Evolutionary conservation across 352 stramenopile genomes (phyloP).

Genomic region (Phytophthora palmivora): DNA sequence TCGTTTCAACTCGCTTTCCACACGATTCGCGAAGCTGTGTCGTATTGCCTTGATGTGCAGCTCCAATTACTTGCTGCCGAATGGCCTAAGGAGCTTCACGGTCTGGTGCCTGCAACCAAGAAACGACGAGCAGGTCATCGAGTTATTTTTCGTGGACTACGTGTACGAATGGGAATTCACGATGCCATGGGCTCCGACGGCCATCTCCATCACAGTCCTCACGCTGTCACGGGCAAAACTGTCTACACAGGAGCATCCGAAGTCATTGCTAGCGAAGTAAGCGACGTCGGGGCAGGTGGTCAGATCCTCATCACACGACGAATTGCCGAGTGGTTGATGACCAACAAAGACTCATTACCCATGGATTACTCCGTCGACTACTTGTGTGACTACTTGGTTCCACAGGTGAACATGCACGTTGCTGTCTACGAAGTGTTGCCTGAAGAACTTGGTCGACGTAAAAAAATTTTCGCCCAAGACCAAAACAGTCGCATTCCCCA

Average conservation of each 20-base stretch:
- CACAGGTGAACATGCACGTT: constrained; percentile 43
- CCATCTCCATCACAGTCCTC: constrained; percentile 40
- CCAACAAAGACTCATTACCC: constrained; percentile 43
- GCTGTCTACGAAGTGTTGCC: constrained; percentile 46
- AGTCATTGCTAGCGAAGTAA: constrained; percentile 58
- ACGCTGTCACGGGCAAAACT: constrained; percentile 59
- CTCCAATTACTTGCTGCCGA: constrained; percentile 55
- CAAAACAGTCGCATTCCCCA: constrained; percentile 40
- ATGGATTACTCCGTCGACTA: constrained; percentile 44
- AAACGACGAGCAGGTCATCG: constrained; percentile 42
- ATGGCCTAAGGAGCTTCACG: constrained; percentile 71
- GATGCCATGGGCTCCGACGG: constrained; percentile 48
- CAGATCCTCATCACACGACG: constrained; percentile 60
- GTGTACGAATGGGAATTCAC: constrained; percentile 64
- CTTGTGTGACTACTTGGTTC: constrained; percentile 45
- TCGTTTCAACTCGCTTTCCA: constrained; percentile 80
- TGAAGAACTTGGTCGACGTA: constrained; percentile 31
- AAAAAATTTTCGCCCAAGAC: constrained; percentile 42
- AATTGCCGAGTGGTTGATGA: constrained; percentile 54
- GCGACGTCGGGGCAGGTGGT: constrained; percentile 53
- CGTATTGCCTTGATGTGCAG: constrained; percentile 70
- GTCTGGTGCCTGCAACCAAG: constrained; percentile 51
- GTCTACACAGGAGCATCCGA: constrained; percentile 57
- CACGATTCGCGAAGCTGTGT: constrained; percentile 64
- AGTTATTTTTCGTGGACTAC: constrained; percentile 55